Conservation (phyloP, 108 stramenopile genomes). For the Cyclotella atomus region DNA sequence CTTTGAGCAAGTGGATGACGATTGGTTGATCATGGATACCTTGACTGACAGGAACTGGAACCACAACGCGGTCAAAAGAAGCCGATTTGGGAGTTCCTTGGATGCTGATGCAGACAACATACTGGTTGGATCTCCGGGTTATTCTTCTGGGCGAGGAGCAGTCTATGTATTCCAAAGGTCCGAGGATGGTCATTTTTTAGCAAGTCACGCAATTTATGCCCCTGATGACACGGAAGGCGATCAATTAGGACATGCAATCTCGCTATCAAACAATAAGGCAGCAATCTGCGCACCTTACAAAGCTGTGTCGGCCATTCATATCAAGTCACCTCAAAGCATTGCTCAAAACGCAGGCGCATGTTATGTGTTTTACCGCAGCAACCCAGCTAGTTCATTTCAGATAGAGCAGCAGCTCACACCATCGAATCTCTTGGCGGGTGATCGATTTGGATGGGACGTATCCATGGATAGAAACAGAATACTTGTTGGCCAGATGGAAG, state of each 20-base stretch:
- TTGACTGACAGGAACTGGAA: constrained; percentile 48
- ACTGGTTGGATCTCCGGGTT: constrained; percentile 38
- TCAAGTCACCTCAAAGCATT: not conserved
- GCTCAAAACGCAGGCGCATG: constrained; percentile 52
- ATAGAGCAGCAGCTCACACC: constrained; percentile 47
- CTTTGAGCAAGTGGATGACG: constrained; percentile 18
- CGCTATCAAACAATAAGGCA: constrained; percentile 34
- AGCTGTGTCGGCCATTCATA: constrained; percentile 25
- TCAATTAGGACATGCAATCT: constrained; percentile 46
- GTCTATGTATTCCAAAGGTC: constrained; percentile 42
- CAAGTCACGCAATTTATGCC: constrained; percentile 44
- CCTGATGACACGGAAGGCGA: constrained; percentile 34
- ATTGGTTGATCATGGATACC: constrained; percentile 26
- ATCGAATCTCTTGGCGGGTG: constrained; percentile 56
- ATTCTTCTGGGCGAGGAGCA: constrained; percentile 32
- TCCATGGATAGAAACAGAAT: constrained; percentile 46
- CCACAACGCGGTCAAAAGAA: constrained; percentile 15
- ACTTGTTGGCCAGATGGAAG: constrained; percentile 57
- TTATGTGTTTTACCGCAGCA: constrained; percentile 49
- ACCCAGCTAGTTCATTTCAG: constrained; percentile 21
- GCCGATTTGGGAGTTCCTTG: constrained; percentile 40
- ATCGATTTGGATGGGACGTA: constrained; percentile 62
- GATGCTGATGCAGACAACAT: constrained; percentile 33
- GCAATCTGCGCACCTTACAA: constrained; percentile 51
- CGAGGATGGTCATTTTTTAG: constrained; percentile 21